Base-by-base conservation (phyloP, 106 monocot species). In the Platanthera guangdongensis region DNA sequence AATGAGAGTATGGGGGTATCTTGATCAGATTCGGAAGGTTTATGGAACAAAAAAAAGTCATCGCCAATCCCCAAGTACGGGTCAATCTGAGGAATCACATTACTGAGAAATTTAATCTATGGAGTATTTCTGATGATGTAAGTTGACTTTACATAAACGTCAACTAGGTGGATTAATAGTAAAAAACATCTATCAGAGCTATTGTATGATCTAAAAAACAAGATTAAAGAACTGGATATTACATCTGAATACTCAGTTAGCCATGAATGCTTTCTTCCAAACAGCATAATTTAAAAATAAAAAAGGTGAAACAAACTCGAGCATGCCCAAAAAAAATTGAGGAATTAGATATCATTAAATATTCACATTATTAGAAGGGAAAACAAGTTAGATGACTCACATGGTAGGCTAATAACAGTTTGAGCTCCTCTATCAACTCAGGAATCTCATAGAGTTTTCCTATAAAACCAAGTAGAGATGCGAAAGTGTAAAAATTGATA, bases 371-470 rank as follows among this genome's bases (percentile, higher is more conserved):
- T 13, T 5, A 78, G 30, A 50, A 57, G 50, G 52, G 9, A 65
- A 9, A 54, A 54, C 14, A 4, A 11, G 54, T 18, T 52, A 65
- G 18, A 80, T 3, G 68, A 74, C 83, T 91, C 85, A 99, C 97
- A 79, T 85, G 64, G 52, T 45, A 82, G 76, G 84, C 79, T 30
- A 85, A 72, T 50, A 82, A 86, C 30, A 60, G 55, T 13, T 86
- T 88, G 8, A 91, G 80, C 3, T 72, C 72, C 3, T 81, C 84
- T 39, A 75, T 80, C 73, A 99, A 74, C 54, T 88, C 88, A 57
- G 80, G 72, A 71, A 99, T 87, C 11, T 94, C 84, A 77, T 81
- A 92, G 12, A 83, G 72, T 79, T 87, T 99, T 75, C 88, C 99
- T 16, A 84, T 86, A 92, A 92, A 94, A 48, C 82, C 88, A 57